Base-by-base conservation (phyloP, 148 eudicot genomes). In the Gaultheria prostrata region DNA sequence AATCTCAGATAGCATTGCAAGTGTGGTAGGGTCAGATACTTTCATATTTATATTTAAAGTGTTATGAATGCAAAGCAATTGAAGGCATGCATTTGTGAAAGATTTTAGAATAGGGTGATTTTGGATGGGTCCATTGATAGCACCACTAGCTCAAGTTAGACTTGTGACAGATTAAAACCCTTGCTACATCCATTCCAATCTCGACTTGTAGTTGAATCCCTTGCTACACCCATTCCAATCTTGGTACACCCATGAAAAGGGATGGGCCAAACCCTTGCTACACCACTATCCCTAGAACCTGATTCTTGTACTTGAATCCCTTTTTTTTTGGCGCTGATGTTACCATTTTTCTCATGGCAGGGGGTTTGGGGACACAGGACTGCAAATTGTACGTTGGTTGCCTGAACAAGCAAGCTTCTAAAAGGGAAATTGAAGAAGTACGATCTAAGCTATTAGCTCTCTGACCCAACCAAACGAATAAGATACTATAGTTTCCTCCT, bases 371-470 rank as follows among this genome's bases (percentile, higher is more conserved):
- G 67, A 26, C 53, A 56, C 86, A 75, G 51, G 74, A 77, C n/a
- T 75, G 76, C 83, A 94, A 94, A 88, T 86, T 96, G 81, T 96
- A 91, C 88, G 99, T 94, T 86, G 93, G 93, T 91, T 85, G 88
- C 83, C 61, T 96, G 85, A 94, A 92, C 90, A 94, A 83, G 86
- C 97, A 92, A 83, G 98, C 98, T 79, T 82, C 92, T 15, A 83
- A 67, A 83, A 82, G 81, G 87, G 98, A 96, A 82, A 86, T 96
- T 85, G 89, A 82, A 85, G 94, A 95, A 83, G 98, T 94, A 89
- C 82, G 92, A 30, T 75, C 78, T 76, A 30, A 70, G 72, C 61
- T 85, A 14, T 61, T 10, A 69, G 53, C 83, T 20, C 48, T 46
- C 32, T 59, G 45, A 11, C 30, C 73, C 56, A 73, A 28, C 11